Base-by-base conservation (phyloP, 768 basidiomycete species). In the Auriscalpium microsporum region DNA sequence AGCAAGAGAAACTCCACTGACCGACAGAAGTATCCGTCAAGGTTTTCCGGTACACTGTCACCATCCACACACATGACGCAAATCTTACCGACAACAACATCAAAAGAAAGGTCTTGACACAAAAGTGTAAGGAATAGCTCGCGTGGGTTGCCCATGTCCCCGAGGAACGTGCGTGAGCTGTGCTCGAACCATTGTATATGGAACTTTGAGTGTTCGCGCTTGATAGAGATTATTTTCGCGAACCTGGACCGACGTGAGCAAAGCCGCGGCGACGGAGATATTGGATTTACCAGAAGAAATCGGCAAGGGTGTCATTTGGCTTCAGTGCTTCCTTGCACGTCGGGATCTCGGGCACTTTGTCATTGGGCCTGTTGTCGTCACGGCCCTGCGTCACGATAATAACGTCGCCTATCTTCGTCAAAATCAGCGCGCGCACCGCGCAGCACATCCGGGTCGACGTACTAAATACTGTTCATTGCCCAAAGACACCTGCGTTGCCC, bases 121-220 rank as follows among this genome's bases (percentile, higher is more conserved):
- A 75, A 63, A 2, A 81, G 67, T 34, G 76, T 75, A 5, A 86
- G 66, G 63, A 84, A 89, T 0, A 92, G 64, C 59, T 92, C 87
- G 53, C 82, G 82, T 0, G 79, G 71, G 54, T 85, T 70, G 0
- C 77, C 78, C 13, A 90, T 67, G 56, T 88, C 82, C 33, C 75
- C 71, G 28, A 89, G 64, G n/a, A 80, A 65, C 0, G 82, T 85
- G 53, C 78, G 76, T 0, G 79, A 78, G 0, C 81, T 79, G 62
- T 91, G 89, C 52, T 86, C 78, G 33, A 86, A 79, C 87, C 87
- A 92, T 36, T 82, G 86, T 10, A 87, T 68, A 65, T 92, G 90
- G 1, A 79, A 77, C 2, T 56, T 67, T 52, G 74, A 68, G 5
- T 69, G 56, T 14, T 73, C 67, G 36, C 72, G 68, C 14, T 75